phyloP scores from a whole-genome alignment of 2,329 filamentous ascomycete genomes.

The Apiospora aurea region DNA sequence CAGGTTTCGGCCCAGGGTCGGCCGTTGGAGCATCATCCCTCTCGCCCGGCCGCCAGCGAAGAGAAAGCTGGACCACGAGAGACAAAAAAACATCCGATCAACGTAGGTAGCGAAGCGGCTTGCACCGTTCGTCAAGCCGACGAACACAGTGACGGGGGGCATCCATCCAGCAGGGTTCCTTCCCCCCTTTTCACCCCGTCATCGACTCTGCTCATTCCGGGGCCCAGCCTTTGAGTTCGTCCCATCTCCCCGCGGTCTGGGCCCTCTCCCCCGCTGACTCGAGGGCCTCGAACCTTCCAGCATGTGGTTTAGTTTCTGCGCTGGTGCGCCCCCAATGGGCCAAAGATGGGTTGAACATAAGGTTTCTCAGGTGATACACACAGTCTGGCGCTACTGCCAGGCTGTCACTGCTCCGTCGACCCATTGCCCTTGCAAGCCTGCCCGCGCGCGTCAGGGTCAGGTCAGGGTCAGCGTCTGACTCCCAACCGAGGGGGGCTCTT shows the following conservation, averaged over 20 bases:
- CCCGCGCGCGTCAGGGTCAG: not conserved
- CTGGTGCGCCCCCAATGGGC: not conserved
- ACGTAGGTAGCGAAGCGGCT: not conserved
- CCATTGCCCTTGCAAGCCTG: not conserved
- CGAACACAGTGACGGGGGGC: not conserved
- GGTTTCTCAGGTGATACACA: slow-evolving; percentile 13
- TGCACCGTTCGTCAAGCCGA: not conserved
- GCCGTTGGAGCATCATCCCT: not conserved
- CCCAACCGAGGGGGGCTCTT: not conserved
- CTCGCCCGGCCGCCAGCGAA: not conserved
- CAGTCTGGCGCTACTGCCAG: not conserved
- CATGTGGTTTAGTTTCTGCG: not conserved
- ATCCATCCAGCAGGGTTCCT: not conserved
- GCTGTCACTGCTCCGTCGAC: not conserved
- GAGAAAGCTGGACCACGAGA: not conserved
- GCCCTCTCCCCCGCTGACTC: not conserved
- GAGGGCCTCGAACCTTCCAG: not conserved
- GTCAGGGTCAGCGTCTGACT: not conserved
- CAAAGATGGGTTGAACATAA: slow-evolving; percentile 3
- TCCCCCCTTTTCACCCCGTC: not conserved
- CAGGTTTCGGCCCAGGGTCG: not conserved
- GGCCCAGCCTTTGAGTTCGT: not conserved
- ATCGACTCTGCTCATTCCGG: not conserved
- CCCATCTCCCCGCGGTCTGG: not conserved
- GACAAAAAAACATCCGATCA: not conserved